A percentile compares a stretch with the other conserved stretches of the same genome.
phyloP scores from a whole-genome alignment of 768 basidiomycete genomes.

The Tricholoma terreum region DNA sequence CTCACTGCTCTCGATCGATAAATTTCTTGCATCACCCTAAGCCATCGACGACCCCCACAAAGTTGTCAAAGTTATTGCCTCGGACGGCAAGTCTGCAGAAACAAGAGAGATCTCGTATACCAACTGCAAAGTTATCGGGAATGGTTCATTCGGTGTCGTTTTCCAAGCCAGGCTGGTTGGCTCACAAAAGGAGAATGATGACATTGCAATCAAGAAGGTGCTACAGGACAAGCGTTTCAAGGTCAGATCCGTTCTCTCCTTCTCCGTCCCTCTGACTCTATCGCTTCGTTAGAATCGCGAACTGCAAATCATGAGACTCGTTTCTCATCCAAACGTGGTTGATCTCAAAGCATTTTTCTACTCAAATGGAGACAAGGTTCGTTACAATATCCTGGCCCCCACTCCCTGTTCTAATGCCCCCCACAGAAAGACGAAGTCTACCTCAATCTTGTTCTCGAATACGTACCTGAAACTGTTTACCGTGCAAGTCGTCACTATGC shows the following conservation, averaged over 20 bases:
- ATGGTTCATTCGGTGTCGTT: conserved; percentile 98
- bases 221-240: conserved; percentile 99
- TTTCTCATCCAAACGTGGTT: conserved; percentile 96
- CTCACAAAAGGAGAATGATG: conserved; percentile 61
- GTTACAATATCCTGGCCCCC: conserved; percentile 17
- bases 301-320: conserved; percentile 97
- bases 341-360: conserved; percentile 99
- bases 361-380: conserved; percentile 97
- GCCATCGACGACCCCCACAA: conserved; percentile 96
- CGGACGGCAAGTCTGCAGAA: conserved; percentile 90
- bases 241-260: conserved; percentile 48
- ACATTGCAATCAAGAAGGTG: conserved; percentile 99
- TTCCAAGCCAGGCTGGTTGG: conserved; percentile 89
- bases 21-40: conserved; percentile 32
- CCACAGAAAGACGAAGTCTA: conserved; percentile 98
- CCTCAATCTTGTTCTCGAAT: conserved; percentile 98
- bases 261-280: conserved; percentile 9
- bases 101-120: conserved; percentile 89
- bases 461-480: conserved; percentile 99
- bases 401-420: conserved; percentile 5
- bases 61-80: conserved; percentile 92
- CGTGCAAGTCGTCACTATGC: conserved; percentile 98
- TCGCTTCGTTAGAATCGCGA: conserved; percentile 80
- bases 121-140: conserved; percentile 97
- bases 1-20: conserved; percentile 25